Conservation (phyloP, 768 basidiomycete species). For the Boletus fagicola region DNA sequence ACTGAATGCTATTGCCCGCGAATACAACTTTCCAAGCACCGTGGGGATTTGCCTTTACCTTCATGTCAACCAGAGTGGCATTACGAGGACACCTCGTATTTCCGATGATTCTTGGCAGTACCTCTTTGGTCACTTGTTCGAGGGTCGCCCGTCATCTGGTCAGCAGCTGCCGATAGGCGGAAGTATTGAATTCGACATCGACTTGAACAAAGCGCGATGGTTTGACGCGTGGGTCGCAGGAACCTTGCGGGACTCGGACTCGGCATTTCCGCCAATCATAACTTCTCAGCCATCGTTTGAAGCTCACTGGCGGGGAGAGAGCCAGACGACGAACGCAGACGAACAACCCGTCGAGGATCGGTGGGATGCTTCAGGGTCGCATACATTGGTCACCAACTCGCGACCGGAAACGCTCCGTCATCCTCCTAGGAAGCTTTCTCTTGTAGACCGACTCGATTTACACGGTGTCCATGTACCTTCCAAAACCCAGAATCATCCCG, state of each 20-base stretch:
- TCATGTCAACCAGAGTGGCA: constrained; percentile 56
- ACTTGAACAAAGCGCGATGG: constrained; percentile 74
- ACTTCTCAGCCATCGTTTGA: constrained; percentile 39
- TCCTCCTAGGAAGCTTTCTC: constrained; percentile 63
- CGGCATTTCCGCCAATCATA: constrained; percentile 39
- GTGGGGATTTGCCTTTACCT: constrained; percentile 78
- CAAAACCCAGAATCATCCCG: constrained; percentile 20
- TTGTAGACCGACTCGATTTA: constrained; percentile 62
- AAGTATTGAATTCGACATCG: constrained; percentile 85
- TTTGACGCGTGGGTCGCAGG: constrained; percentile 68
- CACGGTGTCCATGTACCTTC: constrained; percentile 39
- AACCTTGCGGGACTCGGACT: constrained; percentile 43
- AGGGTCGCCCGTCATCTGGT: constrained; percentile 36
- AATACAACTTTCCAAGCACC: constrained; percentile 79
- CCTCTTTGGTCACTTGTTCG: constrained; percentile 64
- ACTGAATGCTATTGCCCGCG: constrained; percentile 72
- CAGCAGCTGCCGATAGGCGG: constrained; percentile 64
- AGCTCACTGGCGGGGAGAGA: constrained; percentile 50
- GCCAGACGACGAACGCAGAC: constrained; percentile 45
- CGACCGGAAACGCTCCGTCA: constrained; percentile 43
- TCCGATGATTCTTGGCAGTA: constrained; percentile 77
- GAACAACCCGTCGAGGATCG: constrained; percentile 39
- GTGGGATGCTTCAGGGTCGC: constrained; percentile 27
- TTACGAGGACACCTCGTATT: constrained; percentile 63
- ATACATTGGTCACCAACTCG: constrained; percentile 10